Evolutionary conservation across 2,329 filamentous ascomycete genomes (phyloP), one percentile per base, ranked within the genome.

Genomic region (Colletotrichum graminicola): DNA sequence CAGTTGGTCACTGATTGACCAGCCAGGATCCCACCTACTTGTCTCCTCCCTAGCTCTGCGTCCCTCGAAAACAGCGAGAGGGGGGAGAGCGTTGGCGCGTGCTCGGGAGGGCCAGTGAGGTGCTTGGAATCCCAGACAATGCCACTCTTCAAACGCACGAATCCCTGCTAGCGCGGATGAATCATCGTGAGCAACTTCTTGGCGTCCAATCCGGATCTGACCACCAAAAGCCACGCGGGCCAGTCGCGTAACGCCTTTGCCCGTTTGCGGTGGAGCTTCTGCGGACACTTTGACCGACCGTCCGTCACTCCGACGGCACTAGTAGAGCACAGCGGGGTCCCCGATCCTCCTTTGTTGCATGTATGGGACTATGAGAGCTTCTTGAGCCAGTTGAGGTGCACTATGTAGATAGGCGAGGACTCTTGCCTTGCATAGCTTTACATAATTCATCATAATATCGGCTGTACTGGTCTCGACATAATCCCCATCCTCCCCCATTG

Each of bases 161-260:
- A 54, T 39, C 52, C 65, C 47, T 63, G 45, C 65, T 71, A 71
- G 68, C 68, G 68, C 65, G 51, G 68, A 71, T 71, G 65, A 71
- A 68, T 71, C 68, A 71, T 71, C 45, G 26, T 71, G 65, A 71
- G 59, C 68, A 59, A 71, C 57, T n/a, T n/a, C 59, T 68, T 63
- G 52, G 65, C 52, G 54, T 39, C 23, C 43, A 41, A 43, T 12
- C 29, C 14, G 18, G 26, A 26, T 67, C 64, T 49, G 41, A 57
- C 63, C 63, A 67, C 56, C n/a, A 26, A 2, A 29, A 8, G 32
- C 45, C 6, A 62, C n/a, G 57, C 41, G 26, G 47, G 10, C n/a
- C 23, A 41, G 8, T 41, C 45, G 23, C 39, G 32, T 8, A 12
- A 7, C 39, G 26, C 56, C 45, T 47, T 32, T 51, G 26, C 26